Evolutionary conservation across 192 early-diverging fungal species (phyloP).

Genomic region (Endogone sp.): DNA sequence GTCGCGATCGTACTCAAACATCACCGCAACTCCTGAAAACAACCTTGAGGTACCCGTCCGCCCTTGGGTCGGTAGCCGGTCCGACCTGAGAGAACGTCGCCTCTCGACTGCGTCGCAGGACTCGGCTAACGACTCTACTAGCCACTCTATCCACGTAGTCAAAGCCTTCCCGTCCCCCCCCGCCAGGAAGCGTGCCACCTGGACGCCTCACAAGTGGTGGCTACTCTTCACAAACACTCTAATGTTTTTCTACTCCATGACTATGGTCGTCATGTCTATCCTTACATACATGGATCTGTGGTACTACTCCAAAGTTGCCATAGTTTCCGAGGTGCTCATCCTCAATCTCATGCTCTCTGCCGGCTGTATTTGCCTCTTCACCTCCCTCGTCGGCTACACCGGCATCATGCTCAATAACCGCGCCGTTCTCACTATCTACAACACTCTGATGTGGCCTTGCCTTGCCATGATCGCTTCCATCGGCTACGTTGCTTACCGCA

Average conservation of each 20-base stretch:
- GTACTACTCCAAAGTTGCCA: neutral
- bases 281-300: neutral
- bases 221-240: conserved; percentile 38
- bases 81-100: too few relatives aligned
- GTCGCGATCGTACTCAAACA: neutral
- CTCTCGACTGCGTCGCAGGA: neutral
- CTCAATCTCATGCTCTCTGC: conserved; percentile 33
- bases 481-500: conserved; percentile 40
- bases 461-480: conserved; percentile 43
- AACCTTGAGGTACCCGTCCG: neutral
- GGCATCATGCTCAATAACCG: conserved; percentile 46
- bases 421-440: conserved; percentile 31
- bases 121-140: too few relatives aligned
- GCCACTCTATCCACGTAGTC: conserved; percentile 19
- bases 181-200: conserved; percentile 15
- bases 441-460: conserved; percentile 38
- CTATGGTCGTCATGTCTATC: neutral
- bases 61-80: neutral
- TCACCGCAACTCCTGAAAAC: neutral
- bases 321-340: neutral
- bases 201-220: conserved; percentile 43
- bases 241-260: neutral
- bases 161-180: conserved; percentile 13
- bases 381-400: conserved; percentile 34
- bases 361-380: conserved; percentile 27